phyloP scores from a whole-genome alignment of 345 rosid genomes.

The Geranium rotundifolium region DNA sequence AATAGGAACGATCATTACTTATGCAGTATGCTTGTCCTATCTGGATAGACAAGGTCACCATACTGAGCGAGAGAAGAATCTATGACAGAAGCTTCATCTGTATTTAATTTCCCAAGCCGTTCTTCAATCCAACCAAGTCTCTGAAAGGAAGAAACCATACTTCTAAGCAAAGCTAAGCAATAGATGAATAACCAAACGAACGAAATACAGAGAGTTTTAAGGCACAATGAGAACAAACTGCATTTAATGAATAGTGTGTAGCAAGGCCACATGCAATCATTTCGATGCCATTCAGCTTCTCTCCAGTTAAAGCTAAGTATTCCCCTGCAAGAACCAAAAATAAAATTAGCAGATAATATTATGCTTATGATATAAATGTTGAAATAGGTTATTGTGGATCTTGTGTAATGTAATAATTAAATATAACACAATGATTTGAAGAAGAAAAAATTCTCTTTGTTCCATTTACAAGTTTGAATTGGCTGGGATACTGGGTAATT shows the following conservation, averaged over 20 bases:
- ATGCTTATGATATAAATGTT: too few relatives aligned
- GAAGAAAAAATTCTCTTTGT: too few relatives aligned
- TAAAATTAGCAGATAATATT: neutral
- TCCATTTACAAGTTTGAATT: too few relatives aligned
- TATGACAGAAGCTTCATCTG: conserved; percentile 66
- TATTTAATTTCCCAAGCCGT: conserved; percentile 64
- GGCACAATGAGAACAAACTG: conserved; percentile 31
- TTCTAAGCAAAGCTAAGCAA: conserved; percentile 1
- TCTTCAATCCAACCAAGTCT: conserved; percentile 67
- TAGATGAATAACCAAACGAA: conserved; percentile 12
- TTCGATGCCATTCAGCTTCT: conserved; percentile 74
- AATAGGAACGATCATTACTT: conserved; percentile 31
- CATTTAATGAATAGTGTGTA: conserved; percentile 63
- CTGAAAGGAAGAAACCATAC: conserved; percentile 27
- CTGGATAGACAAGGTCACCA: conserved; percentile 80
- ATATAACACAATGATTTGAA: too few relatives aligned
- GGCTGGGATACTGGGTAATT: too few relatives aligned
- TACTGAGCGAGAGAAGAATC: conserved; percentile 76
- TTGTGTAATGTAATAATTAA: too few relatives aligned
- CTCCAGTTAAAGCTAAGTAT: conserved; percentile 83
- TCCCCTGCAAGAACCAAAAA: conserved; percentile 44
- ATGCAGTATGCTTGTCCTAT: conserved; percentile 43
- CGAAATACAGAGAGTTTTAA: neutral
- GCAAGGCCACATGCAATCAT: conserved; percentile 96
- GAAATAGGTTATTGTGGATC: too few relatives aligned